Base-by-base conservation (phyloP, 1,139 yeast species). In the Hansenula lynferdii region DNA sequence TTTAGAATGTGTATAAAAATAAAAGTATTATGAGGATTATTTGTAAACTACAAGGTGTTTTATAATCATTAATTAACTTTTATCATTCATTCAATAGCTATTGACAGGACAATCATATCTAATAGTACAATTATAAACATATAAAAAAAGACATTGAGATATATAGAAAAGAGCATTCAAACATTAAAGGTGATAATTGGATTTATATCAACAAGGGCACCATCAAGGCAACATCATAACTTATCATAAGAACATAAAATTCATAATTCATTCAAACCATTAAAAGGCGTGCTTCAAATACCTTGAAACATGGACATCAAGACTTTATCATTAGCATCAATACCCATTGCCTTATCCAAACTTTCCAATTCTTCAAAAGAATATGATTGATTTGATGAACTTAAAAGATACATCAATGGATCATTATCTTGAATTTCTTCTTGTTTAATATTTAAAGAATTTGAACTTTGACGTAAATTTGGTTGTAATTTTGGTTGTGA, bases 291-390 rank as follows among this genome's bases (percentile, higher is more conserved):
- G 19, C 14, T 8, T 45, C 40, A 45, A 36, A 44, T 42, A 25
- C 39, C 44, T 40, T 45, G 47, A 36, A 51, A 50, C 49, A 48
- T 49, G n/a, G 50, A 43, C 48, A 51, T 45, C 36, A 52, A 31
- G 36, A 48, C 37, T 28, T 45, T 43, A 38, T 52, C 55, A 36
- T 47, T 48, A 18, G 44, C 48, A 37, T 51, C 54, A 28, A 49
- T 43, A 3, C 56, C 55, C 55, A 52, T 50, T 1, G 56, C 56
- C 38, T 52, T 52, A 38, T 52, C 54, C 43, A 52, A 26, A 32
- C 38, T 47, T 28, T 52, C 55, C 23, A 52, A 34, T 30, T 52
- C 56, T 35, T 52, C 55, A n/a, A 52, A 32, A 11, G 48, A 35
- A 30, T 51, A 52, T 22, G 37, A 43, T 11, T 51, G 42, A 31